phyloP scores from a whole-genome alignment of 495 filamentous ascomycete genomes.

The Podospora pseudopauciseta region DNA sequence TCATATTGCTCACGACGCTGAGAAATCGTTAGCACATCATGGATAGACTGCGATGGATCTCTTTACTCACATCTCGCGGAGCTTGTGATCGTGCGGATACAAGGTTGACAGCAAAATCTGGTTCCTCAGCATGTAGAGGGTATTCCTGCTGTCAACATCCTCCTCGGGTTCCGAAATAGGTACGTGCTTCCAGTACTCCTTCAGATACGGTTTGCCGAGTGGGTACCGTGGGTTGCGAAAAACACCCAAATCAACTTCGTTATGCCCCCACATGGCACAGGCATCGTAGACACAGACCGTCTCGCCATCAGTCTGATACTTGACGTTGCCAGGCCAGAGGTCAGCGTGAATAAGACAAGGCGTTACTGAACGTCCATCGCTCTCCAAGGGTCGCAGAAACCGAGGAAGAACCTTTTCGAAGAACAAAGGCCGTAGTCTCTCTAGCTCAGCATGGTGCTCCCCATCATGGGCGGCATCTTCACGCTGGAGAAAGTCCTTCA shows the following conservation, averaged over 20 bases:
- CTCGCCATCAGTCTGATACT: slow-evolving; percentile 31
- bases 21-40: background rate
- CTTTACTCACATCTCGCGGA: slow-evolving; percentile 17
- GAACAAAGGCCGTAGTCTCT: slow-evolving; percentile 18
- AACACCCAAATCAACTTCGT: slow-evolving; percentile 46
- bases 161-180: slow-evolving; percentile 29
- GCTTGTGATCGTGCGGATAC: slow-evolving; percentile 20
- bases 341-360: slow-evolving; percentile 47
- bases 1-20: slow-evolving; percentile 21
- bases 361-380: slow-evolving; percentile 37
- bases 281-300: slow-evolving; percentile 45
- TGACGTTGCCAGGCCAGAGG: slow-evolving; percentile 46
- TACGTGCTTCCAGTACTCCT: slow-evolving; percentile 26
- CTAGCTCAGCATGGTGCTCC: slow-evolving; percentile 18
- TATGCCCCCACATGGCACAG: slow-evolving; percentile 46
- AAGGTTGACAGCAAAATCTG: slow-evolving; percentile 21
- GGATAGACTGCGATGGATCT: background rate
- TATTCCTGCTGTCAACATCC: slow-evolving; percentile 32
- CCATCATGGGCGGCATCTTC: slow-evolving; percentile 18
- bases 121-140: slow-evolving; percentile 27
- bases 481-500: slow-evolving; percentile 20
- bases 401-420: slow-evolving; percentile 39
- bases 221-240: slow-evolving; percentile 30
- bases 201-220: slow-evolving; percentile 22
- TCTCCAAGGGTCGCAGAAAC: slow-evolving; percentile 38